These are phyloP conservation scores for Suillus plorans DNA, from an alignment of 768 basidiomycete species.

Conservation along the genomic window DNA sequence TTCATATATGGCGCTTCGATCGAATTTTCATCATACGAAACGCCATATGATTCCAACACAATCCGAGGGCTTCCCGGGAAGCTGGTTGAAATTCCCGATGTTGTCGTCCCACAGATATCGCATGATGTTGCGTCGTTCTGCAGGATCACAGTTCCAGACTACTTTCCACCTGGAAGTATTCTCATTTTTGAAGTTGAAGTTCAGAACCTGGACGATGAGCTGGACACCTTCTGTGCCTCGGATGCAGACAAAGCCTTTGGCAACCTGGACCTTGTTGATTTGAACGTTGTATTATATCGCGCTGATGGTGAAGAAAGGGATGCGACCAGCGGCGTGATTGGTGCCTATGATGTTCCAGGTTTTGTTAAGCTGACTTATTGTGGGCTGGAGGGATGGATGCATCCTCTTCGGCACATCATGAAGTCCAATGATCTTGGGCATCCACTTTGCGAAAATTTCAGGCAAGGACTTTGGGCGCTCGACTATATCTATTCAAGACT, in stretches of 20 bases:
- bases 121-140: conserved; percentile 70
- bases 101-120: conserved; percentile 58
- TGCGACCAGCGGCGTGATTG: conserved; percentile 77
- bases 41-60: conserved; percentile 44
- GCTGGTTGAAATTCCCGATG: conserved; percentile 61
- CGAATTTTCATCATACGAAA: conserved; percentile 62
- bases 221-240: conserved; percentile 73
- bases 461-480: conserved; percentile 89
- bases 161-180: conserved; percentile 94
- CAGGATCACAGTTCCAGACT: conserved; percentile 80
- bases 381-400: conserved; percentile 98
- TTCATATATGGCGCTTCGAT: conserved; percentile 82
- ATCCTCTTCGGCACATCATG: conserved; percentile 80
- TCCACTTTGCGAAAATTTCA: conserved; percentile 81
- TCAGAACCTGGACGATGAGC: conserved; percentile 63
- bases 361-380: conserved; percentile 82
- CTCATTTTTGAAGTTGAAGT: conserved; percentile 90
- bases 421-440: conserved; percentile 92
- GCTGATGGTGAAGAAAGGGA: conserved; percentile 91
- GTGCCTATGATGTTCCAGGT: conserved; percentile 79
- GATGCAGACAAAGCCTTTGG: conserved; percentile 73
- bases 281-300: conserved; percentile 86
- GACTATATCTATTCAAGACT: conserved; percentile 81
- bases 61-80: conserved; percentile 74
- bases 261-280: conserved; percentile 77